Evolutionary conservation across 257 asterid species (phyloP), one percentile per base, ranked within the genome.

Genomic region (Gentiana straminea): DNA sequence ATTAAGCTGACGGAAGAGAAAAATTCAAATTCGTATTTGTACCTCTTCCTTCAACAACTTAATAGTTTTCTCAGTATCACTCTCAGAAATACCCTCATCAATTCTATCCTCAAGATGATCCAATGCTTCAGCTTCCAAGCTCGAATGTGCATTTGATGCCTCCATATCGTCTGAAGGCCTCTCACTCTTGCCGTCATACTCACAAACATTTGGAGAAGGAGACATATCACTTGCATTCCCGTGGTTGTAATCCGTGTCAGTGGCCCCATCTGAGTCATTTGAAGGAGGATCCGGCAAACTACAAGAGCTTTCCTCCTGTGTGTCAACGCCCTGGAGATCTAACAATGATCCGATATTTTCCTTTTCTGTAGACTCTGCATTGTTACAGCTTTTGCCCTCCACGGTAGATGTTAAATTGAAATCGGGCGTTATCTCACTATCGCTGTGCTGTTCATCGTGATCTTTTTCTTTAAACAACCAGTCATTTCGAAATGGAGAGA

Each of bases 401-500:
- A 59, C 50, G 55, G 65, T 64, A 35, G 80, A 64, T 65, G 63
- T 57, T 54, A 69, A 54, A 51, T 65, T 75, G 70, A 54, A 47
- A 55, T 68, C 73, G 7, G 70, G 51, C 47, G 77, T 60, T 59
- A 52, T 45, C 43, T 65, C 55, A 62, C 70, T 69, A 58, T 55
- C 55, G 44, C 32, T 35, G 45, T 70, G 63, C 61, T 45, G 50
- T 59, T 70, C 81, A 49, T 59, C 63, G 71, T 54, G 59, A 50
- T 66, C 61, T 33, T 71, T 91, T 60, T 82, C 89, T 68, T 62
- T 77, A 77, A 69, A 85, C 94, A 87, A 64, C 81, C 80, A 75
- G 71, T 85, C 97, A 94, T 84, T 81, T 12, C 94, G 97, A 67
- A 83, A 84, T 43, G 95, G 83, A 35, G 97, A 85, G 57, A 63